phyloP scores from a whole-genome alignment of 441 rosid species.

The Adansonia gregorii region DNA sequence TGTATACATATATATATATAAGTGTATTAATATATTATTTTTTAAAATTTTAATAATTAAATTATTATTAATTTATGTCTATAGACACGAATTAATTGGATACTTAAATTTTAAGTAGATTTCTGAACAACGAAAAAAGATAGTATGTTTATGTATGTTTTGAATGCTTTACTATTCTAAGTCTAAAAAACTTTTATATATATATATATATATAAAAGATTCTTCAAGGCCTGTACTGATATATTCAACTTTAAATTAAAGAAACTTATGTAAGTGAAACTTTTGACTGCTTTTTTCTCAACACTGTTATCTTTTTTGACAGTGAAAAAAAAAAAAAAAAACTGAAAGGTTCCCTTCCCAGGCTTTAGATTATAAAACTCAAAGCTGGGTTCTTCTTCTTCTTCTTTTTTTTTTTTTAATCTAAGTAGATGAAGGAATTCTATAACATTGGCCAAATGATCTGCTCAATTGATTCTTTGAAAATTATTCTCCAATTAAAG shows the following conservation, averaged over 20 bases:
- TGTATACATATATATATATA: too few relatives aligned
- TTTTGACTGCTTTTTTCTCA: conserved; percentile 19
- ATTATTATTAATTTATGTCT: too few relatives aligned
- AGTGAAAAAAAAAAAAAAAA: background rate
- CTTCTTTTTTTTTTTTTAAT: background rate
- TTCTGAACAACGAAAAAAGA: too few relatives aligned
- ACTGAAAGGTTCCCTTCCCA: background rate
- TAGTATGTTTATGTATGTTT: too few relatives aligned
- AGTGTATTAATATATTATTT: too few relatives aligned
- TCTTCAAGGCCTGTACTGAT: background rate
- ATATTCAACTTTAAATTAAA: background rate
- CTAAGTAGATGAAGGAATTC: background rate
- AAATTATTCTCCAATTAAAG: background rate
- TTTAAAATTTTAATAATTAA: too few relatives aligned
- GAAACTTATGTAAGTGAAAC: background rate
- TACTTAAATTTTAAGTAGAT: too few relatives aligned
- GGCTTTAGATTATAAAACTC: conserved; percentile 3
- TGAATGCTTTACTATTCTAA: background rate
- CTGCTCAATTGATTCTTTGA: background rate
- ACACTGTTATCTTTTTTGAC: background rate
- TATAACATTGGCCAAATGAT: background rate
- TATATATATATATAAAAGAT: background rate
- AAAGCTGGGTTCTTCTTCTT: background rate
- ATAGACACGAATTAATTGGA: too few relatives aligned
- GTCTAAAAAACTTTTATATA: background rate